Evolutionary conservation across 306 rosid genomes (phyloP).

Genomic region (Alnus glutinosa): DNA sequence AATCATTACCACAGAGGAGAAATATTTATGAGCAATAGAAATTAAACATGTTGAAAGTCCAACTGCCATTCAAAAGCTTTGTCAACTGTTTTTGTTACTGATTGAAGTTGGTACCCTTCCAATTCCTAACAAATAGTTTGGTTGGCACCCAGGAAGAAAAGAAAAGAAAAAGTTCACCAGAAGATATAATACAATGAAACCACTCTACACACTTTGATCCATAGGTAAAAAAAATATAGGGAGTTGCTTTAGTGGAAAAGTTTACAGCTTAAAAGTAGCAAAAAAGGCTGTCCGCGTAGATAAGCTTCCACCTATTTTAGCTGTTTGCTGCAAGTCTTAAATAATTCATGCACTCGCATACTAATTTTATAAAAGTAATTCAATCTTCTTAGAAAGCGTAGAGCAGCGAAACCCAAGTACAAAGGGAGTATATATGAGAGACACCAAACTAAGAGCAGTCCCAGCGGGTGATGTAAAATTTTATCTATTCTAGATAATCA

Average conservation of each 20-base stretch:
- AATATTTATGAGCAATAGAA: too few relatives aligned
- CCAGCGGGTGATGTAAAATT: too few relatives aligned
- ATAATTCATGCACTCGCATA: neutral
- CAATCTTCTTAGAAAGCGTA: too few relatives aligned
- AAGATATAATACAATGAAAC: constrained; percentile 1
- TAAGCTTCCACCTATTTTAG: neutral
- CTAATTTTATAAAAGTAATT: too few relatives aligned
- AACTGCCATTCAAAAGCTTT: neutral
- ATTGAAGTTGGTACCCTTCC: neutral
- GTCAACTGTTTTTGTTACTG: neutral
- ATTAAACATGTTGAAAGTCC: too few relatives aligned
- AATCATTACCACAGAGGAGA: neutral
- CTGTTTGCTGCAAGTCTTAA: neutral
- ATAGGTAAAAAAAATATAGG: constrained; percentile 10
- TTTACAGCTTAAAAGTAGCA: constrained; percentile 8
- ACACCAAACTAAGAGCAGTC: too few relatives aligned
- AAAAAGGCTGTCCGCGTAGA: constrained; percentile 1
- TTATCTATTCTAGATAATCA: too few relatives aligned
- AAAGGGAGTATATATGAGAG: too few relatives aligned
- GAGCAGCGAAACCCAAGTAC: too few relatives aligned
- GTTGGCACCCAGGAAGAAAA: neutral
- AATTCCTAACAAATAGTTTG: neutral
- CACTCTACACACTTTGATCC: constrained; percentile 1
- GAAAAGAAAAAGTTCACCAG: neutral
- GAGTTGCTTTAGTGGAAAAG: constrained; percentile 19